phyloP scores from a whole-genome alignment of 1,284 basidiomycete genomes.

The Porogramme epimiltina region DNA sequence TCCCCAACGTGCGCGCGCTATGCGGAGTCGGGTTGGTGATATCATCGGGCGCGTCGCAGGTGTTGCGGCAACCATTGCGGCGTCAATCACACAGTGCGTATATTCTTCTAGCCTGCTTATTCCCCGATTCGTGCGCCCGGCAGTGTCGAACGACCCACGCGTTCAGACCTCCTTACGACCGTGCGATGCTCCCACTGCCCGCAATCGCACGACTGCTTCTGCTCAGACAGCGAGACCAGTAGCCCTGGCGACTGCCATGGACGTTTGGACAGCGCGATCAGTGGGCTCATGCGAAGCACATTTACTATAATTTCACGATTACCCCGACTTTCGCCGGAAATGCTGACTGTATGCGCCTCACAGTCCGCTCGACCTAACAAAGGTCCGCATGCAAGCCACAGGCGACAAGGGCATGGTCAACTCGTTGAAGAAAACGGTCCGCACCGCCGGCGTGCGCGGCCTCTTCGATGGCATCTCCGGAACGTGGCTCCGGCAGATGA shows the following conservation, averaged over 20 bases:
- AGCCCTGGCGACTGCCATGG: too few species aligned
- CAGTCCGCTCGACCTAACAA: conserved; percentile 84
- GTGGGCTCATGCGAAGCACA: too few species aligned
- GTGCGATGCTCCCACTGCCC: too few species aligned
- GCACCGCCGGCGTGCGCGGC: conserved; percentile 70
- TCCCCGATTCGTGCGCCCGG: too few species aligned
- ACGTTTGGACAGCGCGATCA: too few species aligned
- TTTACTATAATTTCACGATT: too few species aligned
- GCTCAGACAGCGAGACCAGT: too few species aligned
- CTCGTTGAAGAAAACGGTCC: conserved; percentile 76
- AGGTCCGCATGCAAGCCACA: conserved; percentile 85
- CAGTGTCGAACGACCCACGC: too few species aligned
- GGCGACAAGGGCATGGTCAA: conserved; percentile 87
- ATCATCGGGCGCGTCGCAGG: conserved; percentile 40
- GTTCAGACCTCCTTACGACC: too few species aligned
- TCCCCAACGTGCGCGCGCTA: conserved; percentile 8
- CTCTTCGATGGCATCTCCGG: conserved; percentile 88
- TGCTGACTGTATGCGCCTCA: not conserved
- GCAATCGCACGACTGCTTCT: too few species aligned
- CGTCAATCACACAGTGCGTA: conserved; percentile 76
- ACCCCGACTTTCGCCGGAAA: too few species aligned
- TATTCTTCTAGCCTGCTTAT: not conserved
- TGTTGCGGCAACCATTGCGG: conserved; percentile 80
- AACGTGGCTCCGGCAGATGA: conserved; percentile 92
- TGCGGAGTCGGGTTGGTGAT: not conserved